Evolutionary conservation across 2,329 filamentous ascomycete genomes (phyloP).

Genomic region (Stenocarpella maydis): DNA sequence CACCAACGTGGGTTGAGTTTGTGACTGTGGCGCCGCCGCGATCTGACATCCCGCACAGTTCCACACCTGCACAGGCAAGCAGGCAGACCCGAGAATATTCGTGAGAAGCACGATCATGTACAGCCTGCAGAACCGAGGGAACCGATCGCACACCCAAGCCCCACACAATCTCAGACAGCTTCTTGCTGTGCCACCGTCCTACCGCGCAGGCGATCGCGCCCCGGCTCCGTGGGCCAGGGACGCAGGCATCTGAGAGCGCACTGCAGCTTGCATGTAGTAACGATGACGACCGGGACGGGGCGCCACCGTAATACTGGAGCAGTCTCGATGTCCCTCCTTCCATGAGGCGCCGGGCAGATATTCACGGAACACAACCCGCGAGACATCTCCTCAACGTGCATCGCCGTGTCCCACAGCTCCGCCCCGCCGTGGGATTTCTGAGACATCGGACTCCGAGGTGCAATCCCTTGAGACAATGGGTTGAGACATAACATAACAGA

Average conservation of each 20-base stretch:
- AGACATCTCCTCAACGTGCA: slow-evolving; percentile 18
- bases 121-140: slow-evolving; percentile 25
- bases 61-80: slow-evolving; percentile 3
- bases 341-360: not conserved
- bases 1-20: slow-evolving; percentile 19
- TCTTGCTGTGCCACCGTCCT: slow-evolving; percentile 18
- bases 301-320: slow-evolving; percentile 12
- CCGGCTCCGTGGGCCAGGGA: slow-evolving; percentile 13
- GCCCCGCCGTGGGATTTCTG: not conserved
- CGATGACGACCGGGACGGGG: not conserved
- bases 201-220: slow-evolving; percentile 18
- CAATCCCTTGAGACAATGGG: not conserved
- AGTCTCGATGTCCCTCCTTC: not conserved
- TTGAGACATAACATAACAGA: slow-evolving; percentile 6
- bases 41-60: slow-evolving; percentile 15
- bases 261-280: slow-evolving; percentile 9
- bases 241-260: not conserved
- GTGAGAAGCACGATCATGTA: slow-evolving; percentile 25
- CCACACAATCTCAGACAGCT: slow-evolving; percentile 21
- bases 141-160: slow-evolving; percentile 3
- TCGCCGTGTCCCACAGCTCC: slow-evolving; percentile 2
- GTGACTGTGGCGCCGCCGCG: slow-evolving; percentile 25
- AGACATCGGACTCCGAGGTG: not conserved
- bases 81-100: slow-evolving; percentile 13
- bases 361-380: not conserved